Evolutionary conservation across 306 rosid genomes (phyloP).

Genomic region (Vigna mungo): DNA sequence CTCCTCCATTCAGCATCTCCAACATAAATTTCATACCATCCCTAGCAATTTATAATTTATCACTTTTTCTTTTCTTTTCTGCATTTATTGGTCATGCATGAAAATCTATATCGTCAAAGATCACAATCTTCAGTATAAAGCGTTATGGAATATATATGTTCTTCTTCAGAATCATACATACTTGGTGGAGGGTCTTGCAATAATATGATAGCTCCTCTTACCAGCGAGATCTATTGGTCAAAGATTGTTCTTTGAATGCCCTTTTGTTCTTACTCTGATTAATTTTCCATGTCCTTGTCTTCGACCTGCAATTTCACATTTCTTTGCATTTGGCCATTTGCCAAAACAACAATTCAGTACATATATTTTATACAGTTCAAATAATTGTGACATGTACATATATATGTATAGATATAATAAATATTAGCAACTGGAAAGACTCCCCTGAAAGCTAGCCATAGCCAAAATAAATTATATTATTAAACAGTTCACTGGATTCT

Average conservation of each 20-base stretch:
- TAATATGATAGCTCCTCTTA: constrained; percentile 52
- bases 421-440: constrained; percentile 8
- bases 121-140: constrained; percentile 40
- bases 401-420: background rate
- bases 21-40: constrained; percentile 2
- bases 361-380: constrained; percentile 11
- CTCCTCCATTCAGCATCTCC: constrained; percentile 27
- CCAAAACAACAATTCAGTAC: constrained; percentile 40
- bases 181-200: constrained; percentile 56
- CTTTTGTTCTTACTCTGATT: constrained; percentile 41
- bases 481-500: constrained; percentile 50
- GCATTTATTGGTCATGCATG: constrained; percentile 53
- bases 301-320: constrained; percentile 38
- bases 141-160: constrained; percentile 43
- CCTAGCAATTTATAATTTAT: background rate
- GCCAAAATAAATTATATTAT: constrained; percentile 18
- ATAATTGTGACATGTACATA: background rate
- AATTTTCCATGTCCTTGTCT: constrained; percentile 44
- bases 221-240: constrained; percentile 76
- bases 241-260: constrained; percentile 67
- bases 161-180: constrained; percentile 41
- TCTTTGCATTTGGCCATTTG: constrained; percentile 47
- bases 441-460: constrained; percentile 14
- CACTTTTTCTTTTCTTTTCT: background rate
- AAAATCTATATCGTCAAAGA: constrained; percentile 51